Base-by-base conservation (phyloP, 2,329 filamentous ascomycete genomes). In the Aspergillus sp. region DNA sequence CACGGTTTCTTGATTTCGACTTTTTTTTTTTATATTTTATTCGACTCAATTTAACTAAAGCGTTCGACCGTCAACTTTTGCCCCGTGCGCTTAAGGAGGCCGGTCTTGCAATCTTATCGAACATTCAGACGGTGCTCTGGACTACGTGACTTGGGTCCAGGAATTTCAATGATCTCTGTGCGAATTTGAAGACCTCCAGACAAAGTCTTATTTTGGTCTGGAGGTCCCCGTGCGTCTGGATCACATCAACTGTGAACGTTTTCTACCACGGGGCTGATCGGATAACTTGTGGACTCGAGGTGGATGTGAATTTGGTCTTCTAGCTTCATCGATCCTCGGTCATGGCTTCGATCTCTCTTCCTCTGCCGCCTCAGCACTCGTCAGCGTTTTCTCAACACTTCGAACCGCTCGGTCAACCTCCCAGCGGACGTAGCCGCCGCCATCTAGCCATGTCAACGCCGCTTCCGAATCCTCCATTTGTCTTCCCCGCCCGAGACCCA, bases 401-500 rank as follows among this genome's bases (percentile, higher is more conserved):
- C 54, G 66, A 68, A 55, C 61, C 69, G 18, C 39, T 64, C n/a
- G 54, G 62, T 31, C 54, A 56, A 18, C 55, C 71, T n/a, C 57
- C 62, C 36, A 47, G 54, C 54, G 42, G 62, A 51, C 63, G 67
- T 56, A 66, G 55, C 60, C 68, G 69, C 62, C 69, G 69, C 54
- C 65, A 67, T 49, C 45, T 69, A 56, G 66, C 62, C 49, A 71
- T 73, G 70, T 67, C 69, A 49, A 52, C 68, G 46, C 73, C 73
- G 14, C 63, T 74, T 49, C 86, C 86, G 51, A 89, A 89, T 55
- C 87, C 87, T 31, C 82, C 82, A 6, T 90, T 90, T 67, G 81
- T 86, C 58, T 90, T 90, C 66, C 88, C 87, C 74, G 78, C 68
- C 24, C 67, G 68, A 50, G 75, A 81, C 7, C 72, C 82, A 6